A percentile compares a stretch with the other conserved stretches of the same genome.
Evolutionary conservation across 176 grass and related monocot species (phyloP).

Genomic region (Stipa capillata): DNA sequence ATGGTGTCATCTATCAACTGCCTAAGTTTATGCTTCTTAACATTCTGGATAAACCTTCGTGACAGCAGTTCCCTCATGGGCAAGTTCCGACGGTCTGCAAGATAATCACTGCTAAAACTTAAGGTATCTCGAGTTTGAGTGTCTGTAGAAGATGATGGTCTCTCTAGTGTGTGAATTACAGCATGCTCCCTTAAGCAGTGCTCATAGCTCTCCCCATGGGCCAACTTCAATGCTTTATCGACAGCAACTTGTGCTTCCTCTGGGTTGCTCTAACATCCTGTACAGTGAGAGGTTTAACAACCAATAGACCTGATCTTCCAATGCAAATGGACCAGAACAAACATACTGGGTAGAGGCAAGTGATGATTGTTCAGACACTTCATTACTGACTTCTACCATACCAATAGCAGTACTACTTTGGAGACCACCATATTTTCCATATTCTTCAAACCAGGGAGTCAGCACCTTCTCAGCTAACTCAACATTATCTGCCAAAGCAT

Average conservation of each 20-base stretch:
- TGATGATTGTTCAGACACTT: constrained; percentile 10
- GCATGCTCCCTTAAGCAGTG: constrained; percentile 85
- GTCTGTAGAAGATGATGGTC: constrained; percentile 21
- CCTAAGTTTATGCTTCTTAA: constrained; percentile 64
- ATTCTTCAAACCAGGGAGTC: constrained; percentile 52
- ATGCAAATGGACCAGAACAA: constrained; percentile 24
- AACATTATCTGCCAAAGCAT: constrained; percentile 45
- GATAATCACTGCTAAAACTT: constrained; percentile 50
- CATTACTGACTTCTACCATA: constrained; percentile 4
- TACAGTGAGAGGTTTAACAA: constrained; percentile 74
- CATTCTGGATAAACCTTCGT: constrained; percentile 61
- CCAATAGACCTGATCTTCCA: constrained; percentile 57
- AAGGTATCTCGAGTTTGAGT: constrained; percentile 29
- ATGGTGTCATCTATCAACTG: constrained; percentile 74
- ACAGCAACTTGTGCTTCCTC: constrained; percentile 58
- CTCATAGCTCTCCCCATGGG: constrained; percentile 38
- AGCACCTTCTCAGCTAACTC: constrained; percentile 59
- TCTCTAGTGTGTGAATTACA: constrained; percentile 39
- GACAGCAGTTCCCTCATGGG: constrained; percentile 49
- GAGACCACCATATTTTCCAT: constrained; percentile 28
- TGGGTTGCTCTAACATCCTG: constrained; percentile 48
- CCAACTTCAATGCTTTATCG: constrained; percentile 53
- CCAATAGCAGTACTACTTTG: constrained; percentile 10
- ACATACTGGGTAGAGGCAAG: constrained; percentile 14
- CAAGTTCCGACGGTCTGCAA: constrained; percentile 36